These are phyloP conservation scores for Microdochium bolleyi DNA, from an alignment of 2,329 filamentous ascomycete genomes.

Conservation along the genomic window DNA sequence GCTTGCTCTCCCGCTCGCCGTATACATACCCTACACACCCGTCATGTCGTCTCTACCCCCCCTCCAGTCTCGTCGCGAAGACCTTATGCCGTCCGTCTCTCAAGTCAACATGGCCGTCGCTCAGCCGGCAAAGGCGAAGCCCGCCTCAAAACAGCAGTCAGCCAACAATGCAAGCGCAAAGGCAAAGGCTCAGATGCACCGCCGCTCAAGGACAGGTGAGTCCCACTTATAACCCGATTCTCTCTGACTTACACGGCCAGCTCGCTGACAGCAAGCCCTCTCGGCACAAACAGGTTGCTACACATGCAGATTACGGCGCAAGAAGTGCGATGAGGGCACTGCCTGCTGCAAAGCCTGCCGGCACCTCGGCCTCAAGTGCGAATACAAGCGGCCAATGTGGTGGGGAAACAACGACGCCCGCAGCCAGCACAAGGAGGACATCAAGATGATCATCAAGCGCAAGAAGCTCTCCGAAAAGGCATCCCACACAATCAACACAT, in stretches of 20 bases:
- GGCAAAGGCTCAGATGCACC: slow-evolving; percentile 79
- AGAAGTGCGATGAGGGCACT: slow-evolving; percentile 61
- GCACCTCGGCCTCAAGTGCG: slow-evolving; percentile 75
- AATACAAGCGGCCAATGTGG: slow-evolving; percentile 96
- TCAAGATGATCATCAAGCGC: slow-evolving; percentile 96
- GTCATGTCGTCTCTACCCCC: slow-evolving; percentile 51
- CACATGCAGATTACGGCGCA: slow-evolving; percentile 58
- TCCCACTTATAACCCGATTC: slow-evolving; percentile 17
- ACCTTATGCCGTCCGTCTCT: slow-evolving; percentile 38
- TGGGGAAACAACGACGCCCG: slow-evolving; percentile 91
- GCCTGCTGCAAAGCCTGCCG: slow-evolving; percentile 59
- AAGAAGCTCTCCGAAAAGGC: slow-evolving; percentile 91
- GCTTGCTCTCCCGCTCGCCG: slow-evolving; percentile 21
- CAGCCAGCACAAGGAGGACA: slow-evolving; percentile 81
- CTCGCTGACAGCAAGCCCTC: slow-evolving; percentile 19
- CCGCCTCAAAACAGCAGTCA: slow-evolving; percentile 38
- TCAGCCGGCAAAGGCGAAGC: slow-evolving; percentile 50
- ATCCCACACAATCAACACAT: slow-evolving; percentile 45
- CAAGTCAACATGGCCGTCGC: slow-evolving; percentile 53
- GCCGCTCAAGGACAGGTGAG: slow-evolving; percentile 89
- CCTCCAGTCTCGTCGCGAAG: slow-evolving; percentile 38
- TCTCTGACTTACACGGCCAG: slow-evolving; percentile 19
- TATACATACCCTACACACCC: slow-evolving; percentile 40
- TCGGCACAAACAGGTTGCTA: slow-evolving; percentile 47
- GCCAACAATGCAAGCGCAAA: slow-evolving; percentile 34